Conservation (phyloP, 1,284 basidiomycete genomes). For the Pseudomicrostroma phylloplanum region DNA sequence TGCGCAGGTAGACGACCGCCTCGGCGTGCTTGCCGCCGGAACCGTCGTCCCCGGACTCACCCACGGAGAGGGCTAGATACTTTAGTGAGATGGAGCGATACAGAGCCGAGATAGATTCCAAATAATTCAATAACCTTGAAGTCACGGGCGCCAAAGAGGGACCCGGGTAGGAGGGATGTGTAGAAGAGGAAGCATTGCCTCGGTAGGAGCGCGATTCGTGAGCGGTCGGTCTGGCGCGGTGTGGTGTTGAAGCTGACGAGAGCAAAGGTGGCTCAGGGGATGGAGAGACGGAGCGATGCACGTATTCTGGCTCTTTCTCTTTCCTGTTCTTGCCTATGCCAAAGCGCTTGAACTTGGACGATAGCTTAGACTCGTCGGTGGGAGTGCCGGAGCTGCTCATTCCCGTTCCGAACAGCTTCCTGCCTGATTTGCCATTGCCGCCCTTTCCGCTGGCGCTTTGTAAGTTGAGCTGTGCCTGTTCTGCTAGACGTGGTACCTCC, state of each 20-base stretch:
- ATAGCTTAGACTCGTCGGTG: not conserved
- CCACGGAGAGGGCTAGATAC: slow-evolving; percentile 1
- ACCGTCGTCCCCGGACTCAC: not conserved
- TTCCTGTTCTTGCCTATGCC: not conserved
- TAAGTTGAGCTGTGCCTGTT: not conserved
- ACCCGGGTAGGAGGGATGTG: not conserved
- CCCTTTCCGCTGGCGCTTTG: not conserved
- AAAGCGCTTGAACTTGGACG: not conserved
- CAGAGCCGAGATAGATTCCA: not conserved
- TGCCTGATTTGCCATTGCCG: not conserved
- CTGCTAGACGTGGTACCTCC: not conserved
- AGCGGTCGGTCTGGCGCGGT: too few relatives aligned
- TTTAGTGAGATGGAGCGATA: not conserved
- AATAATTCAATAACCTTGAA: not conserved
- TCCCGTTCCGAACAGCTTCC: not conserved
- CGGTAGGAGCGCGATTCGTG: not conserved
- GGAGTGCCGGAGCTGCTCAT: not conserved
- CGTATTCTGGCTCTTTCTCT: not conserved
- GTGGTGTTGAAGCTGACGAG: too few relatives aligned
- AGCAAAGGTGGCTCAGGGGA: too few relatives aligned
- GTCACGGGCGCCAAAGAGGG: not conserved
- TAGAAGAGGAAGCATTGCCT: not conserved
- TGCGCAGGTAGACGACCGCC: slow-evolving; percentile 3
- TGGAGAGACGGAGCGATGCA: not conserved
- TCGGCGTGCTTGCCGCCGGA: not conserved